Base-by-base conservation (phyloP, 2,329 filamentous ascomycete genomes). In the Podosphaera xanthii region DNA sequence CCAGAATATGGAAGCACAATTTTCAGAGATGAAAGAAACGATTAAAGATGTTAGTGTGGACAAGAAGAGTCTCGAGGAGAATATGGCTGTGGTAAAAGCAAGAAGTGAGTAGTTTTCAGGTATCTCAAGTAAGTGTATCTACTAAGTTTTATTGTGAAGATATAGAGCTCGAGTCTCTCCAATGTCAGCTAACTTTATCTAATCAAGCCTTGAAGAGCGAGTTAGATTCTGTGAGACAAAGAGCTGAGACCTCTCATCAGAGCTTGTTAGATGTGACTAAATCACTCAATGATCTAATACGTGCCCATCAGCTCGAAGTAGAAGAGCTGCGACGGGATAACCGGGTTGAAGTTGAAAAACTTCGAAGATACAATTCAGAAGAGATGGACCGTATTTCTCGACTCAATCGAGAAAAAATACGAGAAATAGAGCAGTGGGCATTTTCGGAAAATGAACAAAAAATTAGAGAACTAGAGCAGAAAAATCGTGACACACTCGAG, bases 1-100 rank as follows among this genome's bases (percentile, higher is more conserved):
- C 64, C 82, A 83, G 62, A 78, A 82, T 61, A 83, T 96, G 72
- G 87, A 94, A 66, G 75, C 76, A 22, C 77, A 91, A 66, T 88
- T 88, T 68, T 77, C 78, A 55, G 75, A 78, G 61, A 75, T 97
- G 62, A 84, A 84, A 67, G 77, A 83, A 60, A 83, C 85, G 63
- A 81, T 96, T 68, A 81, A 81, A 60, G 77, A 77, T 38, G 82
- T 85, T 31, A 77, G 84, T 9, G 78, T 77, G 48, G 82, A 87
- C 59, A 82, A 80, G 65, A 83, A 79, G 60, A 78, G 76, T 4
- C 75, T 88, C 61, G 87, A 91, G 65, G 84, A 92, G 62, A 79
- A 83, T 0, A 76, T 94, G 53, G 80, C 84, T 14, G 65, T 86
- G 8, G 84, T 86, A 63, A 94, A 91, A 72, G 74, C 62, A 69